A percentile compares a stretch with the other conserved stretches of the same genome.
phyloP scores from a whole-genome alignment of 139 green algal genomes.

The Tetraselmis striata region DNA sequence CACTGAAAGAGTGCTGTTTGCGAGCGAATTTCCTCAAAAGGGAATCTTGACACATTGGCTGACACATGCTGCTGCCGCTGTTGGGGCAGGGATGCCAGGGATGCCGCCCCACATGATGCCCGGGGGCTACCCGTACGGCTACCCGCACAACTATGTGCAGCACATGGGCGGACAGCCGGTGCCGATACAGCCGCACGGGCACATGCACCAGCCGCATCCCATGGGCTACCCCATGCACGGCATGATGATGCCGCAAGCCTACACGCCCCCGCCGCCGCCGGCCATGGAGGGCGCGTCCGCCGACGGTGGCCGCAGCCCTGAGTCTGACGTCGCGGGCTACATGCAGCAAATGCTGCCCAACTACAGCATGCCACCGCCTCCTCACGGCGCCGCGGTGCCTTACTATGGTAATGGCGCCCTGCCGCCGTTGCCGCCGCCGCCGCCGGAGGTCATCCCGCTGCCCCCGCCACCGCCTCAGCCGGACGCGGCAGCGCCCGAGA shows the following conservation, averaged over 20 bases:
- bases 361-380: no score
- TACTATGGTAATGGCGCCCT: no score
- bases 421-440: no score
- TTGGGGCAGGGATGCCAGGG: background rate
- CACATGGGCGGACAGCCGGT: no score
- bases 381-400: no score
- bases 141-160: background rate
- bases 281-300: background rate
- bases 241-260: background rate
- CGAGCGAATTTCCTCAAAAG: no score
- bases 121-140: background rate
- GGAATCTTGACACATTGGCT: no score
- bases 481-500: no score
- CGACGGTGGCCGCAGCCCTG: no score
- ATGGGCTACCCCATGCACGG: background rate
- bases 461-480: background rate
- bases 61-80: no score
- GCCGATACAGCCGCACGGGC: background rate
- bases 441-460: background rate
- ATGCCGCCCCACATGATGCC: background rate
- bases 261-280: background rate
- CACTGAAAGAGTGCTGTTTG: no score
- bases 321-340: background rate
- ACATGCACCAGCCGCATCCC: background rate
- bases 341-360: background rate